Evolutionary conservation across 1,284 basidiomycete species (phyloP), one percentile per base, ranked within the genome.

Genomic region (Fomitiporia mediterranea): DNA sequence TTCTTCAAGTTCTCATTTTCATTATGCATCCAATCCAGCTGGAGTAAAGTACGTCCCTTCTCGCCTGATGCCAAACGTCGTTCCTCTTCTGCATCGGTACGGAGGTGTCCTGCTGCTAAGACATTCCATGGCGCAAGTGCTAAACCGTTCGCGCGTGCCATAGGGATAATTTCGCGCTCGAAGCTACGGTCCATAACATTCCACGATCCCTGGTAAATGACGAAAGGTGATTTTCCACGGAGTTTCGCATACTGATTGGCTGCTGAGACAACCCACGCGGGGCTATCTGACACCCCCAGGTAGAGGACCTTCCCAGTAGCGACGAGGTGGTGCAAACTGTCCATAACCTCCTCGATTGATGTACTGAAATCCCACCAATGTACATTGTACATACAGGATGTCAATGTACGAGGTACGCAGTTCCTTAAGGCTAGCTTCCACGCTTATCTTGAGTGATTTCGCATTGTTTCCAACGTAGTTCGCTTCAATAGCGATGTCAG

Each of bases 361-460:
- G 81, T 80, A 9, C 73, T 70, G 60, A 63, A 81, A 64, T 81
- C 77, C 76, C 75, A 79, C 72, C 74, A 80, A 65, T 81, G 80
- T 13, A 81, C 53, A 74, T 63, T 69, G 71, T 28, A 81, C 65
- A 66, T 82, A 82, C 27, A 78, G 64, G 23, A 80, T 69, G 60
- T 81, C 79, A 62, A 81, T 74, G 60, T 82, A 84, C 37, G 66
- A 63, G 11, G 82, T 84, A 25, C 79, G 72, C 5, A 84, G 72
- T 62, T 81, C 83, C 66, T 78, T 77, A 55, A 84, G 70, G 21
- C 77, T 78, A 1, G 65, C 73, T 25, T 71, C 69, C 37, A 82
- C 68, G 42, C 74, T 74, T 34, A 76, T 40, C 53, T 74, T 71
- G 57, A 82, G 55, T 0, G 74, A 71, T 60, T 80, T 79, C 52